Percentiles rank a stretch among this genome's conserved stretches.
Evolutionary conservation across 352 stramenopile genomes (phyloP).

Genomic region (Globisporangium barbulae): DNA sequence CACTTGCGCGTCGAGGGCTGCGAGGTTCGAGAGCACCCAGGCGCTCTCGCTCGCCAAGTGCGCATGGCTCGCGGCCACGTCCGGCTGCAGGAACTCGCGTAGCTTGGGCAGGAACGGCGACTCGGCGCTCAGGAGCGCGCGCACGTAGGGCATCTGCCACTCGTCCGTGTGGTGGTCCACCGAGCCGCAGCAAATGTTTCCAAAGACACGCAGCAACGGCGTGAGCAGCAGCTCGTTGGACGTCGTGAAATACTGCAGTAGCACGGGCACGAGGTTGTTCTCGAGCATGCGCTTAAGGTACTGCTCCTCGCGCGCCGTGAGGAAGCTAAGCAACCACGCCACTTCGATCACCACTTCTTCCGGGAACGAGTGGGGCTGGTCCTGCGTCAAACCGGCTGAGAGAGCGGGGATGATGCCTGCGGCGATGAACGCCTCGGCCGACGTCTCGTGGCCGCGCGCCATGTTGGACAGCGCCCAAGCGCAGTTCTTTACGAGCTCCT

Average conservation of each 20-base stretch:
- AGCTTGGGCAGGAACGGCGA: slow-evolving; percentile 62
- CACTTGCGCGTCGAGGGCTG: slow-evolving; percentile 44
- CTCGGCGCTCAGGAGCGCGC: slow-evolving; percentile 37
- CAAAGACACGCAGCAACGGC: slow-evolving; percentile 71
- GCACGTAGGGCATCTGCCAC: slow-evolving; percentile 65
- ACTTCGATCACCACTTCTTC: slow-evolving; percentile 71
- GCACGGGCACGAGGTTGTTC: slow-evolving; percentile 39
- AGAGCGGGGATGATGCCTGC: slow-evolving; percentile 57
- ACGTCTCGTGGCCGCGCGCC: slow-evolving; percentile 69
- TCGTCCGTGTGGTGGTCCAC: slow-evolving; percentile 68
- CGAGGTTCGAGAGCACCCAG: slow-evolving; percentile 80
- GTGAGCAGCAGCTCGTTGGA: slow-evolving; percentile 64
- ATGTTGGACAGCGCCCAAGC: slow-evolving; percentile 85
- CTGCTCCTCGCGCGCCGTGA: slow-evolving; percentile 78
- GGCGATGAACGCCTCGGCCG: slow-evolving; percentile 74
- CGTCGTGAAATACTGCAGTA: slow-evolving; percentile 61
- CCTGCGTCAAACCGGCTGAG: slow-evolving; percentile 32
- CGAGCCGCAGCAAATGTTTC: slow-evolving; percentile 74
- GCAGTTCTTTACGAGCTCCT: slow-evolving; percentile 45
- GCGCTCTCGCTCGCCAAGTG: slow-evolving; percentile 59
- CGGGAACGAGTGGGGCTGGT: slow-evolving; percentile 28
- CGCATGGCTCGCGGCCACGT: slow-evolving; percentile 22
- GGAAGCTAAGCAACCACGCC: slow-evolving; percentile 83
- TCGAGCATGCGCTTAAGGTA: slow-evolving; percentile 67
- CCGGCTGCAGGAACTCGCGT: slow-evolving; percentile 48